Percentiles rank a stretch among this genome's conserved stretches.
These are phyloP conservation scores for Emydomyces testavorans DNA, from an alignment of 2,329 filamentous ascomycete genomes.

Conservation along the genomic window DNA sequence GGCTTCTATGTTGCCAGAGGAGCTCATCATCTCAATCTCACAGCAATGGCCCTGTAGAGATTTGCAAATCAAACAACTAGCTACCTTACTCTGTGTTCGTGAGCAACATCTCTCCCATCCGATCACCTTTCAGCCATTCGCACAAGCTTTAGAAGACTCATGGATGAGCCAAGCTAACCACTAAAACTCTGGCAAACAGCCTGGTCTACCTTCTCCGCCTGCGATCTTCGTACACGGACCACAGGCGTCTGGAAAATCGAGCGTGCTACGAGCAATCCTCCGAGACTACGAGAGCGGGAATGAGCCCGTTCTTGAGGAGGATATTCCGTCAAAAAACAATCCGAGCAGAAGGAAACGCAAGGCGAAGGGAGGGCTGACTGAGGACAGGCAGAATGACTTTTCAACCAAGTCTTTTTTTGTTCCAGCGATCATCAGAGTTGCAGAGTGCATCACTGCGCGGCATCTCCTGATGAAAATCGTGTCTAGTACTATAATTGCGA, in stretches of 20 bases:
- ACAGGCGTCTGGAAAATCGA: conserved; percentile 76
- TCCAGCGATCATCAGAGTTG: conserved; percentile 33
- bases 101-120: not conserved
- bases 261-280: conserved; percentile 54
- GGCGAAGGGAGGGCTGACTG: not conserved
- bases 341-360: conserved; percentile 1
- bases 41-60: conserved; percentile 36
- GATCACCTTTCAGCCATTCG: not conserved
- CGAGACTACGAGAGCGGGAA: conserved; percentile 39
- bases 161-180: not conserved
- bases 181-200: conserved; percentile 20
- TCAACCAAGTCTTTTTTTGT: conserved; percentile 17
- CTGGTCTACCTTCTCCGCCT: conserved; percentile 51
- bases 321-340: not conserved
- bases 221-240: conserved; percentile 74
- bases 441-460: conserved; percentile 37
- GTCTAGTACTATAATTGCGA: conserved; percentile 28
- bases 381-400: conserved; percentile 1
- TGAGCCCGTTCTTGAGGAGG: conserved; percentile 8
- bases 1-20: conserved; percentile 23
- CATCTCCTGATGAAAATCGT: conserved; percentile 39
- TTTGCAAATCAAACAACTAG: conserved; percentile 32
- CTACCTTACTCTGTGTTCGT: conserved; percentile 33
- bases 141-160: not conserved
- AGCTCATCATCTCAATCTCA: conserved; percentile 28